Percentiles rank a stretch among this genome's conserved stretches.
These are phyloP conservation scores for Telopea speciosissima DNA, from an alignment of 177 flowering plant species.

Conservation along the genomic window DNA sequence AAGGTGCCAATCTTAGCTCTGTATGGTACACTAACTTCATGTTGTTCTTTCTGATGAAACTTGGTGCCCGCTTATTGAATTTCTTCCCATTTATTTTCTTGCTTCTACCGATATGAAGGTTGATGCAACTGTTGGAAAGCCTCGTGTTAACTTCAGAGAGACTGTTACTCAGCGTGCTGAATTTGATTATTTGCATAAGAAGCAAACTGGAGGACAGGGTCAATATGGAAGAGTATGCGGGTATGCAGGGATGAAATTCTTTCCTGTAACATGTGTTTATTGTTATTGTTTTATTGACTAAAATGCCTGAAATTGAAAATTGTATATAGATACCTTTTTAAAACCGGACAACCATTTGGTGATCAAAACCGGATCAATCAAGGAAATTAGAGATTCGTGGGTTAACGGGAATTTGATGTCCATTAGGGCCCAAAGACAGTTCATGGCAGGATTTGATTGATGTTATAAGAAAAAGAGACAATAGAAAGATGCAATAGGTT, in stretches of 20 bases:
- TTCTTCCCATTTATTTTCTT: slow-evolving; percentile 3
- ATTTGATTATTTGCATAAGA: slow-evolving; percentile 97
- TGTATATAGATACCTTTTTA: neutral
- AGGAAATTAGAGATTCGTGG: no score
- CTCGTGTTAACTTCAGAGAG: slow-evolving; percentile 98
- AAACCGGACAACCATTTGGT: no score
- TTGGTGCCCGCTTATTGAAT: neutral
- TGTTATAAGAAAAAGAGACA: no score
- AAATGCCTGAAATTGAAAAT: neutral
- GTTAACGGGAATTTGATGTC: no score
- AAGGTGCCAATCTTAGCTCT: slow-evolving; percentile 43
- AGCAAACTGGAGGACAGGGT: slow-evolving; percentile 98
- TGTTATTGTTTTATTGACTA: neutral
- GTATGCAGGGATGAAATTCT: slow-evolving; percentile 36
- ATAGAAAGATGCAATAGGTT: no score
- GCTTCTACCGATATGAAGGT: slow-evolving; percentile 42
- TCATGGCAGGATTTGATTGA: no score
- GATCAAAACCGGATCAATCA: no score
- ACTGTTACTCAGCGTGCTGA: slow-evolving; percentile 93
- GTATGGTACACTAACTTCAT: neutral
- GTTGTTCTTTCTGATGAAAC: neutral
- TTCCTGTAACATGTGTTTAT: neutral
- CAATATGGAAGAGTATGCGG: slow-evolving; percentile 96
- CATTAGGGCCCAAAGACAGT: no score
- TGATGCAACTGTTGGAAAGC: slow-evolving; percentile 95